Evolutionary conservation across 2,329 filamentous ascomycete species (phyloP).

Genomic region (Raffaelea ambrosiae): DNA sequence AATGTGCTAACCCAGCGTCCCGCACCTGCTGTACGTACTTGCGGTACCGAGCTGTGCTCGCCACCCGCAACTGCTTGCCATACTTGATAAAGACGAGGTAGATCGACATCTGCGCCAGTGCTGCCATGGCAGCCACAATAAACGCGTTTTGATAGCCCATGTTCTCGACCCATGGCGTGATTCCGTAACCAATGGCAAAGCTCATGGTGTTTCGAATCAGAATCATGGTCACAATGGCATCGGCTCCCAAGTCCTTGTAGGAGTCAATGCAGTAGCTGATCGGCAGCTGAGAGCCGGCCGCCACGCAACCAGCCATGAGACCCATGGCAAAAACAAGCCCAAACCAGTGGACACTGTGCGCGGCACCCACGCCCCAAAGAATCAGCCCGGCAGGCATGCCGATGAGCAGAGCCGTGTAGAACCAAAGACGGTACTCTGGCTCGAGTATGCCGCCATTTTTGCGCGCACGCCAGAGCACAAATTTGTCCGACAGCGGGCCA

Average conservation of each 20-base stretch:
- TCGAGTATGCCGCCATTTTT: conserved; percentile 28
- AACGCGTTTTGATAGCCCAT: conserved; percentile 23
- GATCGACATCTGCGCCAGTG: conserved; percentile 16
- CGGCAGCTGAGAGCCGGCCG: conserved; percentile 27
- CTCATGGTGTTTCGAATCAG: conserved; percentile 16
- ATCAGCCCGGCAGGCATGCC: conserved; percentile 26
- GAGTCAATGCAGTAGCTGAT: conserved; percentile 33
- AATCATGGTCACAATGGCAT: conserved; percentile 14
- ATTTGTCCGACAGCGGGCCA: no score
- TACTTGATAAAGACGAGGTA: conserved; percentile 29
- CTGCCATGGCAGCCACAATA: conserved; percentile 21
- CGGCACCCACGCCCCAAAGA: conserved; percentile 38
- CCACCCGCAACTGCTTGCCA: conserved; percentile 18
- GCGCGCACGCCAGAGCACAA: conserved; percentile 21
- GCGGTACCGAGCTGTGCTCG: not conserved
- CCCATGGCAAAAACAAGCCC: conserved; percentile 30
- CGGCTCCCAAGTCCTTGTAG: conserved; percentile 19
- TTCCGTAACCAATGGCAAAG: conserved; percentile 19
- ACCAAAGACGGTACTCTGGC: conserved; percentile 19
- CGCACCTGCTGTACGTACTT: no score
- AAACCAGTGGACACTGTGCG: conserved; percentile 30
- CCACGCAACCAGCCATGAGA: conserved; percentile 28
- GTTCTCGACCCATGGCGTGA: conserved; percentile 23
- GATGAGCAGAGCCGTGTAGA: conserved; percentile 18
- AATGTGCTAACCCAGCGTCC: no score